Base-by-base conservation (phyloP, 441 rosid species). In the Erodium moschatum region DNA sequence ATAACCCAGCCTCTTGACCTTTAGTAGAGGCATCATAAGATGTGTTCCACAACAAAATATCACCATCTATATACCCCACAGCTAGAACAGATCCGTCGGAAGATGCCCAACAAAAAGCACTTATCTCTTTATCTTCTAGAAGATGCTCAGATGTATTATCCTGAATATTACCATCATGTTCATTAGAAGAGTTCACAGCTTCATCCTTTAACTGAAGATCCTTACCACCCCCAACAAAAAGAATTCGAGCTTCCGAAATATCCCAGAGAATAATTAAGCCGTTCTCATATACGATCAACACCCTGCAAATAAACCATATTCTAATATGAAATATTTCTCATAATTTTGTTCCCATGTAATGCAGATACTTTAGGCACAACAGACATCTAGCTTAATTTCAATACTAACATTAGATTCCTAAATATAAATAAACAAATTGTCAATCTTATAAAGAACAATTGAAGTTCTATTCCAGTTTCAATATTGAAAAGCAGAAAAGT, bases 31-130 rank as follows among this genome's bases (percentile, higher is more conserved):
- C 70, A 74, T 72, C 54, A 70, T 64, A 24, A 12, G 70, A 70
- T 46, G 78, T 58, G 74, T 81, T 77, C 91, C 89, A 87, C 71
- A 87, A 75, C 74, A 82, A 58, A 78, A 85, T 80, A 82, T 87
- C 89, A 68, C 91, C 89, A 72, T 85, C 91, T 65, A 83, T 80
- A 80, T 83, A 87, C 71, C 91, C 91, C 67, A 81, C 87, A 64
- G 87, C 87, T 72, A 87, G 87, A 78, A 87, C 71, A 61, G 91
- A 85, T 65, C 91, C 91, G 76, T 85, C 84, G 31, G 79, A 62
- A 61, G 87, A 83, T 71, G 89, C 87, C 91, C 91, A 87, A 80
- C 91, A 87, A 67, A 87, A 72, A 73, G 87, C 77, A 80, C 85
- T 79, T 73, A 87, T 85, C 81, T 87, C 86, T 82, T 87, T 87